Percentiles rank a stretch among this genome's conserved stretches.
Conservation (phyloP, 805 yeast species). For the Ogataea philodendri region DNA sequence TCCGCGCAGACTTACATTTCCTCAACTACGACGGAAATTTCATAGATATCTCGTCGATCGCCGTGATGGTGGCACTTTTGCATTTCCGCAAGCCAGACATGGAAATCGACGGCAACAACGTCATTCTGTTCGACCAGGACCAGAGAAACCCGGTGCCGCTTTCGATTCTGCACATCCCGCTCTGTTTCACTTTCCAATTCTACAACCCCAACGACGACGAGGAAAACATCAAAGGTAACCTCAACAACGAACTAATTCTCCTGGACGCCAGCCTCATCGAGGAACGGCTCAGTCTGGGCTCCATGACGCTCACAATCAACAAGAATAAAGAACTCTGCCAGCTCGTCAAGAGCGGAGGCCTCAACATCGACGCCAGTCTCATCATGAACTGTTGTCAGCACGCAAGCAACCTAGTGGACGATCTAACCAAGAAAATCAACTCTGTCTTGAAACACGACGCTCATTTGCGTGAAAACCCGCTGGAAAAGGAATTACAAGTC, state of each 20-base stretch:
- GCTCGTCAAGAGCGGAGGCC: slow-evolving; percentile 84
- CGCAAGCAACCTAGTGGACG: slow-evolving; percentile 63
- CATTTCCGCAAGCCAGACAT: slow-evolving; percentile 86
- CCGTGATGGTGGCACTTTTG: slow-evolving; percentile 79
- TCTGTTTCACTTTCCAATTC: slow-evolving; percentile 86
- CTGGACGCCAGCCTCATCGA: slow-evolving; percentile 79
- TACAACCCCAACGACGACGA: slow-evolving; percentile 66
- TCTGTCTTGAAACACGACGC: slow-evolving; percentile 54
- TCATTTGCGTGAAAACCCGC: slow-evolving; percentile 20
- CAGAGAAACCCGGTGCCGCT: slow-evolving; percentile 88
- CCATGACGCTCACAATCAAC: slow-evolving; percentile 80
- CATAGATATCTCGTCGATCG: slow-evolving; percentile 86
- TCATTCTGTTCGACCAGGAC: slow-evolving; percentile 64
- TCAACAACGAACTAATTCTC: slow-evolving; percentile 56
- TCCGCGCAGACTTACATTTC: slow-evolving; percentile 87
- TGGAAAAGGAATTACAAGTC: slow-evolving; percentile 31
- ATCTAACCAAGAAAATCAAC: slow-evolving; percentile 63
- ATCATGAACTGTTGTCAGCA: slow-evolving; percentile 66
- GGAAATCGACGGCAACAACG: slow-evolving; percentile 61
- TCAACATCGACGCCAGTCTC: slow-evolving; percentile 70
- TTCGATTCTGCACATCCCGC: slow-evolving; percentile 83
- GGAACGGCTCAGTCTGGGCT: slow-evolving; percentile 73
- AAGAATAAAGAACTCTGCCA: slow-evolving; percentile 91
- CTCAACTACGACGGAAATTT: slow-evolving; percentile 91
- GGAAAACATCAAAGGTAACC: slow-evolving; percentile 67